Evolutionary conservation across 31 red algal genomes (phyloP).

Genomic region (Asparagopsis taxiformis): DNA sequence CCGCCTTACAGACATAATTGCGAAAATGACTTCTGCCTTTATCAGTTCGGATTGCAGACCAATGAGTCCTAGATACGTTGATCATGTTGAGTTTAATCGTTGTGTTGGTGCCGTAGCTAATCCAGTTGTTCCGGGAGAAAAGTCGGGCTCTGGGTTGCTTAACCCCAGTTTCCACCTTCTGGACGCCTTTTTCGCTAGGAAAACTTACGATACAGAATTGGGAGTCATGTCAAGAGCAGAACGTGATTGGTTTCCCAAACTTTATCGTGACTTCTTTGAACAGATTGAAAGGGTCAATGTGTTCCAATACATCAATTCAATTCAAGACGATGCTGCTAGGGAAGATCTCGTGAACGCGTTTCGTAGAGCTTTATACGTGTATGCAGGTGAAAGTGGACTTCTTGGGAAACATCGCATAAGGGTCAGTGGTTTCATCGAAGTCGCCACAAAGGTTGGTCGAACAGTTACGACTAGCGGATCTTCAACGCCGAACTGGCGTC

Average conservation of each 20-base stretch:
- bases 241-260: slow-evolving; percentile 2
- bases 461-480: slow-evolving; percentile 3
- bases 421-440: slow-evolving; percentile 6
- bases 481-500: slow-evolving; percentile 3
- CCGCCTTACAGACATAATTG: too few relatives aligned
- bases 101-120: too few relatives aligned
- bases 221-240: not conserved
- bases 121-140: too few relatives aligned
- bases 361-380: slow-evolving; percentile 3
- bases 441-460: slow-evolving; percentile 23
- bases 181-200: slow-evolving; percentile 12
- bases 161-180: slow-evolving; percentile 20
- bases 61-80: too few relatives aligned
- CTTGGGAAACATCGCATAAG: slow-evolving; percentile 35
- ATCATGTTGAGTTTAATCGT: too few relatives aligned
- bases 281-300: not conserved
- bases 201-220: slow-evolving; percentile 13
- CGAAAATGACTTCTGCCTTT: too few relatives aligned
- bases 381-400: slow-evolving; percentile 16
- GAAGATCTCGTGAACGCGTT: not conserved
- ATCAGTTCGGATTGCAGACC: too few relatives aligned
- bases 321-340: not conserved
- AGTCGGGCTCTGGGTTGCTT: too few relatives aligned
- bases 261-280: slow-evolving; percentile 13
- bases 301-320: not conserved